Evolutionary conservation across 2,329 filamentous ascomycete species (phyloP), one percentile per base, ranked within the genome.

Genomic region (Didymella arachidicola): DNA sequence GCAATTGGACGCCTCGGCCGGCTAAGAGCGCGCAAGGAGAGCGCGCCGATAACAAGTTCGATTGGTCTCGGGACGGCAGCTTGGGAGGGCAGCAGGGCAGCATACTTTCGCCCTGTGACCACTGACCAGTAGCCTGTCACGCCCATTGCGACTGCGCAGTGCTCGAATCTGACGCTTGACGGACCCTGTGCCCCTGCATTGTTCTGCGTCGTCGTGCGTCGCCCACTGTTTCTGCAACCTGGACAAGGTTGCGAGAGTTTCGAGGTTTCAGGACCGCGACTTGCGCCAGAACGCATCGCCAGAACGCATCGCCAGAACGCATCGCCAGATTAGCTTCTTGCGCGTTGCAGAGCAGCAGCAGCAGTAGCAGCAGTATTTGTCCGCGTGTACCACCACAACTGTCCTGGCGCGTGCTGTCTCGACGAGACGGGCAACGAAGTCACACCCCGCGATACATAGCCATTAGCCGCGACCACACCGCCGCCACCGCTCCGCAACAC

Each of bases 101-200:
- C 61, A 56, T 53, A 59, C 47, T 52, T 51, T 54, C 60, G 59
- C 63, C 67, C 61, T 69, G 67, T 70, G 69, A 71, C 69, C 61
- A 66, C 66, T 70, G 63, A 68, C 67, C 62, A 63, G 62, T 64
- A 60, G 57, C 63, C 53, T 59, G 59, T 55, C 55, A 53, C 61
- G 57, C 63, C 53, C 60, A 59, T 55, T 53, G 55, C 41, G 41
- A 49, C 46, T 63, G 61, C 59, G 57, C 63, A 53, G 55, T 61
- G 45, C 62, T 59, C 50, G 59, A 60, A 58, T 57, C 63, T 49
- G 57, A 61, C 54, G 51, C 57, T 58, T 52, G 41, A 48, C 60
- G 62, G 60, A 57, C 56, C 36, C 57, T 60, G 61, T 62, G 57
- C 47, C 54, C 60, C 66, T 64, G 60, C 60, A 59, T 57, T 53